phyloP scores from a whole-genome alignment of 306 rosid genomes.

The Rosa lucieae region DNA sequence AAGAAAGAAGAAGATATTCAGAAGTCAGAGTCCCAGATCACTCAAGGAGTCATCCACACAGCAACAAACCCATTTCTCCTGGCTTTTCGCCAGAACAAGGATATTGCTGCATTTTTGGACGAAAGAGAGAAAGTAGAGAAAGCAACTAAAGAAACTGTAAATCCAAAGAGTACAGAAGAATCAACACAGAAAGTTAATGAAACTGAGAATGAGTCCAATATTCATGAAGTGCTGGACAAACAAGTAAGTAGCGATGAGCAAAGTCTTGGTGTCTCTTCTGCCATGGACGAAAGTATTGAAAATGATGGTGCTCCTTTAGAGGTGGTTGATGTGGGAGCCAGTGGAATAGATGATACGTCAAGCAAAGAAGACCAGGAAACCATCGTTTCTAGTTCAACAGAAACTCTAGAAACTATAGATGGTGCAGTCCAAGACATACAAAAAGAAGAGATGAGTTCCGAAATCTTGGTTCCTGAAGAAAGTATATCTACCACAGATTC shows the following conservation, averaged over 20 bases:
- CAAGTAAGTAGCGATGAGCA: constrained; percentile 30
- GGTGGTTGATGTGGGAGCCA: constrained; percentile 36
- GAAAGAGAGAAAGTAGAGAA: constrained; percentile 61
- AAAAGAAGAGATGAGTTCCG: constrained; percentile 41
- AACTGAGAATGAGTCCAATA: constrained; percentile 36
- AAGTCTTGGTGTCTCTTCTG: constrained; percentile 33
- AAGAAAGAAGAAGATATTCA: constrained; percentile 71
- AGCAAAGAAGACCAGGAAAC: constrained; percentile 31
- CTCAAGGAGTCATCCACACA: constrained; percentile 52
- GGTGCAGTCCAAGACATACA: constrained; percentile 26
- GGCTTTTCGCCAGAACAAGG: constrained; percentile 91
- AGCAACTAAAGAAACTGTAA: constrained; percentile 36
- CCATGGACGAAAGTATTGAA: constrained; percentile 31
- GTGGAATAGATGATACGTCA: constrained; percentile 35
- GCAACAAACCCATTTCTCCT: constrained; percentile 88
- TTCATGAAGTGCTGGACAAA: constrained; percentile 39
- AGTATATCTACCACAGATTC: constrained; percentile 28
- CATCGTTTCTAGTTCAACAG: constrained; percentile 27
- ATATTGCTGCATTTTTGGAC: constrained; percentile 74
- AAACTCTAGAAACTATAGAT: constrained; percentile 21
- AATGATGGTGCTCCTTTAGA: constrained; percentile 31
- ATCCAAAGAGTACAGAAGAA: constrained; percentile 42
- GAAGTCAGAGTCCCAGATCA: constrained; percentile 35
- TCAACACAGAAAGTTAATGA: constrained; percentile 38
- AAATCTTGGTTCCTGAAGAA: constrained; percentile 38